Evolutionary conservation across 164 flowering plant species (phyloP), one percentile per base, ranked within the genome.

Genomic region (Dillenia suffruticosa): DNA sequence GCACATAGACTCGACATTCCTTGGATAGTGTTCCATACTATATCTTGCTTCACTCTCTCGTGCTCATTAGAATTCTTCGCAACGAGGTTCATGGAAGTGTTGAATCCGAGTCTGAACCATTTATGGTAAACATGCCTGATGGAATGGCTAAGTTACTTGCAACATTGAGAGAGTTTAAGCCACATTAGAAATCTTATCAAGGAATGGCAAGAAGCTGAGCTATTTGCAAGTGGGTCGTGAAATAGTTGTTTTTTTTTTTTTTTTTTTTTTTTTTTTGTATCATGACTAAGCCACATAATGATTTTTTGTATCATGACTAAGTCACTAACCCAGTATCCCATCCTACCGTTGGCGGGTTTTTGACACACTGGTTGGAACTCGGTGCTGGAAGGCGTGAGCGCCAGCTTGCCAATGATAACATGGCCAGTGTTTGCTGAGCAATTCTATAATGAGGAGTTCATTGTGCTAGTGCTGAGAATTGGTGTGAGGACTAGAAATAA

Each of bases 361-460:
- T 82, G 43, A 79, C 85, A 3, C 85, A 82, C 54, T 79, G 85
- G 85, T 7, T 82, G 81, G 85, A 81, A 82, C 54, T 82, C 86
- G 6, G 74, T 76, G 0, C 52, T 81, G 0, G 88, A 81, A 71
- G 84, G 76, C 1, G 19, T 78, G 1, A 24, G 54, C 22, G 71
- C 77, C 0, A 82, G 86, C 0, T 66, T 79, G 24, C 85, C 85
- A 0, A 56, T 84, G 76, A 46, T 77, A 9, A 79, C 88, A 0
- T 83, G 88, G 72, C 88, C 85, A 0, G 3, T 77, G 47, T 79
- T 81, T 50, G 88, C 79, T 0, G 88, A 83, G 59, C 88, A 83
- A 58, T 79, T 81, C 49, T 64, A 13, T 15, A 81, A 83, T 49
- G 81, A 83, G 72, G 77, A 76, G 70, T 46, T 81, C 11, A 49